Conservation (phyloP, 1,139 yeast species). For the Arxiozyma telluris region DNA sequence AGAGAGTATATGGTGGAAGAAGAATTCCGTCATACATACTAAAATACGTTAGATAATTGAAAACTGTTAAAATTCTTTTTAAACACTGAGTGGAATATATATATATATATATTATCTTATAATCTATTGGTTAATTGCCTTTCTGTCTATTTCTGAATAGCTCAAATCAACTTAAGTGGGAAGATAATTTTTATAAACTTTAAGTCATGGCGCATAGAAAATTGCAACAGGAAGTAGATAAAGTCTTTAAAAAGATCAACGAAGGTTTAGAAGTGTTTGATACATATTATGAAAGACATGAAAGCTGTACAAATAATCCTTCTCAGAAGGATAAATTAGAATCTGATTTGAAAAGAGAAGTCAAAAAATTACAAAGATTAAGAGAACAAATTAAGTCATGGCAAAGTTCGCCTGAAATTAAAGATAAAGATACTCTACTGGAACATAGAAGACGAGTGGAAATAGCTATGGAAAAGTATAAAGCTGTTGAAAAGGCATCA, state of each 20-base stretch:
- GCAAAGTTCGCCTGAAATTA: slow-evolving; percentile 64
- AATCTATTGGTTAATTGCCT: too few species aligned
- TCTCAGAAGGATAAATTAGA: slow-evolving; percentile 70
- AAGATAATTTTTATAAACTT: neutral
- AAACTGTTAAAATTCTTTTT: neutral
- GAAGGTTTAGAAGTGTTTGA: slow-evolving; percentile 68
- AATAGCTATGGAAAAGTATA: slow-evolving; percentile 75
- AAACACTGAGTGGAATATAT: too few species aligned
- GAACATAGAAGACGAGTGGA: slow-evolving; percentile 60
- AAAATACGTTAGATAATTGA: neutral
- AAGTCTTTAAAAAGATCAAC: slow-evolving; percentile 65
- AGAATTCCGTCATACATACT: too few species aligned
- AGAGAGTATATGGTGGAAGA: neutral
- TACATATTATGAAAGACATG: slow-evolving; percentile 60
- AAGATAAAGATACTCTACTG: slow-evolving; percentile 54
- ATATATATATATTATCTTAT: too few species aligned
- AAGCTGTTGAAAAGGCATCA: slow-evolving; percentile 65
- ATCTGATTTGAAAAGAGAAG: slow-evolving; percentile 76
- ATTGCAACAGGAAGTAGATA: slow-evolving; percentile 68
- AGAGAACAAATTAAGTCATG: slow-evolving; percentile 79
- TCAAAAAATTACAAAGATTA: slow-evolving; percentile 86
- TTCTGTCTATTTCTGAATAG: neutral
- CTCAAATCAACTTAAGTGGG: too few species aligned
- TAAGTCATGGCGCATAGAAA: slow-evolving; percentile 53
- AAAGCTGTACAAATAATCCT: slow-evolving; percentile 48